Evolutionary conservation across 2,329 filamentous ascomycete species (phyloP), one percentile per base, ranked within the genome.

Genomic region (Fusarium pininemorale): DNA sequence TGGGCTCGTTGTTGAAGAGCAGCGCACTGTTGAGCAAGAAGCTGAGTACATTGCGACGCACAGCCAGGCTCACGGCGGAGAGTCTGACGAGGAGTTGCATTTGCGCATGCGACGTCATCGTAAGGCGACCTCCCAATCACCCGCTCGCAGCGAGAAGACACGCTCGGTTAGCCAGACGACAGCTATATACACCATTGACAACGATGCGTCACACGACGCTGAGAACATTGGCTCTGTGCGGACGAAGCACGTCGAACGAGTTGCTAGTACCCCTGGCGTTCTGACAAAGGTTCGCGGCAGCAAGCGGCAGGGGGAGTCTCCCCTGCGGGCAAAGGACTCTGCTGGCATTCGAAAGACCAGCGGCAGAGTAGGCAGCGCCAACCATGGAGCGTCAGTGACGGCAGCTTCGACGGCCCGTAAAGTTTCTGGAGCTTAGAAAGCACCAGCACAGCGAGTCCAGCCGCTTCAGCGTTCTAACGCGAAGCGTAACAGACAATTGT

Each of bases 31-130:
- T 75, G 84, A 87, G 79, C 81, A 89, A 79, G 88, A 91, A 66
- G 88, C 89, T 1, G 92, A 94, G 79, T 82, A 90, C 65, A 84
- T 91, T 57, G 85, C 87, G 47, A 87, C 89, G 50, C 87, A 92
- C 76, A 90, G 90, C 39, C 87, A 89, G 45, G 91, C 90, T 20
- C 87, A 88, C 24, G 88, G 87, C 48, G 85, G 85, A 53, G 93
- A 96, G 80, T 93, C 92, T 26, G 95, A 98, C 69, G 94, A 97
- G 79, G 94, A 98, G 80, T 89, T 90, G 77, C 92, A 95, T 79
- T 84, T 97, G 51, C 92, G 94, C 56, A 90, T 94, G 87, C 89
- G 89, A 73, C 89, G 90, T 66, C 90, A 87, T 78, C 92, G 88
- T 77, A 93, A 91, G 84, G 85, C 85, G 84, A 85, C 84, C 44